Evolutionary conservation across 139 green algal species (phyloP), one percentile per base, ranked within the genome.

Genomic region (Picochlorum sp.): DNA sequence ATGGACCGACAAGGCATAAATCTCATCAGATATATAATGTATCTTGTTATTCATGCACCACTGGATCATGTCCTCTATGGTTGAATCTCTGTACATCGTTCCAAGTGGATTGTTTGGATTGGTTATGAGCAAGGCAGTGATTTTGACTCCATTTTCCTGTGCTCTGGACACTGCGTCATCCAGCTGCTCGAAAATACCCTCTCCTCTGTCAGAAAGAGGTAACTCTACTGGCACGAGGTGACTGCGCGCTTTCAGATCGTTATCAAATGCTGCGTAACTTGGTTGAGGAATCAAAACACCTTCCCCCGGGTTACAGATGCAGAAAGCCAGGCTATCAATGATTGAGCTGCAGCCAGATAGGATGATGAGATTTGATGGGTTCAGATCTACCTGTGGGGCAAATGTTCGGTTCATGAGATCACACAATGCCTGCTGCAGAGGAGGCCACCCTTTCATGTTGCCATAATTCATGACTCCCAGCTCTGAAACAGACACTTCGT

Each of bases 241-340:
- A 71, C 71, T 66, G 41, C 73, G 79, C 16, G 72, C 74, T 73
- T 86, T 68, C 8, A 92, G 57, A 73, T 92, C 86, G 61, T 85
- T 85, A 71, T 89, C 76, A 68, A 92, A 92, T 14, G 85, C 83
- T 4, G 86, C 85, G 68, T 92, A 92, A 73, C 88, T 91, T 7
- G 86, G 86, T 26, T 77, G 74, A 2, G 83, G 85, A 24, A 92
- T 85, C 14, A 90, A 73, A 24, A 90, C 76, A 10, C 58, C 71
- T 10, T 85, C 65, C 4, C 71, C 73, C 15, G 49, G 54, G 8
- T 79, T 63, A 23, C 62, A 56, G 4, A 89, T 62, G 28, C 30
- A 61, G 49, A 72, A 84, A 51, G 85, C 78, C 23, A 87, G 62
- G 49, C 83, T 79, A 56, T 89, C 80, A 1, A 92, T 24, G 10